Percentiles rank a stretch among this genome's conserved stretches.
Conservation (phyloP, 495 filamentous ascomycete genomes). For the Cercophora samala region DNA sequence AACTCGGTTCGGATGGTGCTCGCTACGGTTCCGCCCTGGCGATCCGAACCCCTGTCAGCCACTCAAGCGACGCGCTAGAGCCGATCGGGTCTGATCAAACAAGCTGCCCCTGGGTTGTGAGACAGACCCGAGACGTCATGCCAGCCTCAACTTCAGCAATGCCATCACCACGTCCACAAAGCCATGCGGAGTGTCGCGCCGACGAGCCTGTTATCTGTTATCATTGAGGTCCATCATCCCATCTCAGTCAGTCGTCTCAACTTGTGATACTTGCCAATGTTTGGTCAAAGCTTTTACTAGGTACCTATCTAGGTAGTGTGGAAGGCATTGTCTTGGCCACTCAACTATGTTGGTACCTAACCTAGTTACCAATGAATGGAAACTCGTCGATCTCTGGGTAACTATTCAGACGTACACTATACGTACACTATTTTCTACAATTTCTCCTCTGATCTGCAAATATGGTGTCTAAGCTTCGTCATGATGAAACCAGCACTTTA, state of each 20-base stretch:
- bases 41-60: constrained; percentile 28
- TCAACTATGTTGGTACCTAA: too few species aligned
- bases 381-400: too few species aligned
- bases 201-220: constrained; percentile 1
- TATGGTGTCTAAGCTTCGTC: neutral
- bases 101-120: constrained; percentile 21
- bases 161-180: neutral
- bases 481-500: neutral
- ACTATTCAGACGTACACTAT: too few species aligned
- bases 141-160: constrained; percentile 2
- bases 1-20: constrained; percentile 26
- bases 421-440: neutral
- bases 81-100: constrained; percentile 32
- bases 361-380: too few species aligned
- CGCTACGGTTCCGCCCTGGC: constrained; percentile 27
- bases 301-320: too few species aligned
- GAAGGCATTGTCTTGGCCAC: too few species aligned
- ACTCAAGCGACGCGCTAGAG: constrained; percentile 28
- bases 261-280: neutral
- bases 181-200: neutral
- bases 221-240: neutral
- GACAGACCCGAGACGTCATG: constrained; percentile 30
- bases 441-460: neutral
- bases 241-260: neutral
- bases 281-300: too few species aligned